Evolutionary conservation across 2,329 filamentous ascomycete genomes (phyloP), one percentile per base, ranked within the genome.

Genomic region (Nigrospora oryzae): DNA sequence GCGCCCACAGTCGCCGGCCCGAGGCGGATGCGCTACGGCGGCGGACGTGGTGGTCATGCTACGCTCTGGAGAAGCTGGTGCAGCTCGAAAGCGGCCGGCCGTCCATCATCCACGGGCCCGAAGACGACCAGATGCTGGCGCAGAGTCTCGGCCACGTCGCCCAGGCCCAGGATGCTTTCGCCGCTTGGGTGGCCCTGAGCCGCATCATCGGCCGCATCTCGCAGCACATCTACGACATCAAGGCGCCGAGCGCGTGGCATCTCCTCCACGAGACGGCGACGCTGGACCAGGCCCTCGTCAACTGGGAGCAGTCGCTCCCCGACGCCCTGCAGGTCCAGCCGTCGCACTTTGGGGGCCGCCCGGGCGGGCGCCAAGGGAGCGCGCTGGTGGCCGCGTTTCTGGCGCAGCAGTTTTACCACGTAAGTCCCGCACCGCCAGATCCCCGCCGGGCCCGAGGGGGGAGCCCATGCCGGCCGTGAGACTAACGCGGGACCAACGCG

Each of bases 11-110:
- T n/a, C 17, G 40, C 8, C 38, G 38, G 7, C 32, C 19, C 15
- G 3, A 2, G 16, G 8, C 4, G 19, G 38, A n/a, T 3, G 3
- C 19, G 13, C 37, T 53, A 8, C 39, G 44, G 17, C 12, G 30
- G 3, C 38, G 51, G 10, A 38, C 50, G 2, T 54, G 52, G 51
- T 54, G 51, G 52, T 51, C 52, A 2, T 48, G 47, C 33, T 54
- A 49, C 40, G 44, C 48, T 10, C 40, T 54, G 13, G 52, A 54
- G 37, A 56, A 52, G 46, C 47, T 57, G 3, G 52, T 55, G 47
- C 47, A 56, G 44, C 47, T 57, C 4, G 55, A 57, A n/a, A 51
- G 47, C 0, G 55, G 55, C 1, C 48, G 55, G 3, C 55, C 55
- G 0, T 53, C 52, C 1, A 48, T 46, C 4, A 49, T 57, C 13